phyloP scores from a whole-genome alignment of 2,329 filamentous ascomycete genomes.

The Xylariaceae sp. region DNA sequence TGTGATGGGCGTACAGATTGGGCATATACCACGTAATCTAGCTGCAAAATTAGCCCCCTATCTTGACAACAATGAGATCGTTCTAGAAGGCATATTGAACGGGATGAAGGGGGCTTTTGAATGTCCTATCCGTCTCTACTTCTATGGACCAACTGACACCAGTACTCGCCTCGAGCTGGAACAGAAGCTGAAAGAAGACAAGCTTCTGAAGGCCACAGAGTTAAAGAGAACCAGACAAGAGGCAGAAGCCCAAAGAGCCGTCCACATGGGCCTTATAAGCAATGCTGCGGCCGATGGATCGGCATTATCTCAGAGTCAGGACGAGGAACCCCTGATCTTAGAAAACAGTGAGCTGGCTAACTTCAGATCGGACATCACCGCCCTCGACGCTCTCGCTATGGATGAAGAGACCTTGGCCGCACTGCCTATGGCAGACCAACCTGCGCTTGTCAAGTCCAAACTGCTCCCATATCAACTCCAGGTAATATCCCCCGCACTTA shows the following conservation, averaged over 20 bases:
- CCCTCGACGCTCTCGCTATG: conserved; percentile 66
- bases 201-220: conserved; percentile 55
- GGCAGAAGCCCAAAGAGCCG: conserved; percentile 49
- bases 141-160: conserved; percentile 65
- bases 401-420: conserved; percentile 65
- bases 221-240: conserved; percentile 49
- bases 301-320: conserved; percentile 14
- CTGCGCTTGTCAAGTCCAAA: conserved; percentile 57
- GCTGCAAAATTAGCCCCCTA: conserved; percentile 71
- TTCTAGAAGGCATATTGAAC: conserved; percentile 65
- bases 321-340: conserved; percentile 55
- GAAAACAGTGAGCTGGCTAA: conserved; percentile 64
- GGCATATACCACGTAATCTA: conserved; percentile 66
- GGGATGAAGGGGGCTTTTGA: conserved; percentile 65
- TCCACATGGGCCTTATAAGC: conserved; percentile 34
- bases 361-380: conserved; percentile 58
- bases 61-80: conserved; percentile 58
- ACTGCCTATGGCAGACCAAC: conserved; percentile 70
- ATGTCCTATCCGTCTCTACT: conserved; percentile 64
- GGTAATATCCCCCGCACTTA: conserved; percentile 26
- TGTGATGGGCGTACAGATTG: conserved; percentile 70
- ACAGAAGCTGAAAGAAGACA: conserved; percentile 58
- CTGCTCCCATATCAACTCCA: conserved; percentile 76
- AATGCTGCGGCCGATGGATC: conserved; percentile 33
- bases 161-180: conserved; percentile 51